Conservation (phyloP, 257 asterid species). For the Haberlea rhodopensis region DNA sequence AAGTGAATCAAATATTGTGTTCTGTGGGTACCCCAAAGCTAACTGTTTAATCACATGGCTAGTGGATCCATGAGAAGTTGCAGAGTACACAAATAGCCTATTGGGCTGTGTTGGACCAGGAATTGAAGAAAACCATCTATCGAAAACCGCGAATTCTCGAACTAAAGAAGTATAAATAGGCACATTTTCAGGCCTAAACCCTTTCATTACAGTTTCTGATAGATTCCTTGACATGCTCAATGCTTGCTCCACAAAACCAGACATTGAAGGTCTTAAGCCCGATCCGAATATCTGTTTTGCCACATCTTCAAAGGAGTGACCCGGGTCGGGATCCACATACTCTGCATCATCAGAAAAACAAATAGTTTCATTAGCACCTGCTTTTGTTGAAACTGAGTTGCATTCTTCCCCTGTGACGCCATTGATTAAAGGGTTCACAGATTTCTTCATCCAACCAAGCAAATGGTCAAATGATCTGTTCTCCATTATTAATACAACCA, state of each 20-base stretch:
- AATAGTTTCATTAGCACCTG: conserved; percentile 24
- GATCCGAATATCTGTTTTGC: conserved; percentile 61
- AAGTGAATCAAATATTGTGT: conserved; percentile 71
- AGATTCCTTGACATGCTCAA: conserved; percentile 41
- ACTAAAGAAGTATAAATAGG: conserved; percentile 53
- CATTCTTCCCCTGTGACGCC: conserved; percentile 78
- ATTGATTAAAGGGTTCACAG: conserved; percentile 57
- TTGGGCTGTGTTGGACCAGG: conserved; percentile 92
- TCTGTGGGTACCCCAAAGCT: conserved; percentile 65
- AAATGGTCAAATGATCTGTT: conserved; percentile 86
- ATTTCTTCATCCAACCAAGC: conserved; percentile 86
- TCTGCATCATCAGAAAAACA: conserved; percentile 72
- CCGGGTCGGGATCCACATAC: conserved; percentile 83
- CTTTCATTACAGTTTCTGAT: conserved; percentile 73
- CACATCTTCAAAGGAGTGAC: conserved; percentile 77
- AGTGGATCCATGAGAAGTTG: conserved; percentile 83
- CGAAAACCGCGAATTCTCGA: conserved; percentile 59
- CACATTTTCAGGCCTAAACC: conserved; percentile 59
- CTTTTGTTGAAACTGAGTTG: conserved; percentile 43
- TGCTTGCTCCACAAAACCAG: conserved; percentile 85
- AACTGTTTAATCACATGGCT: conserved; percentile 57
- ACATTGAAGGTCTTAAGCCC: conserved; percentile 54
- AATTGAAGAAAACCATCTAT: conserved; percentile 71
- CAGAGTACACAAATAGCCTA: conserved; percentile 68
- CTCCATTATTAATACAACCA: conserved; percentile 70